Evolutionary conservation across 139 green algal species (phyloP), one percentile per base, ranked within the genome.

Genomic region (Asterochloris erici): DNA sequence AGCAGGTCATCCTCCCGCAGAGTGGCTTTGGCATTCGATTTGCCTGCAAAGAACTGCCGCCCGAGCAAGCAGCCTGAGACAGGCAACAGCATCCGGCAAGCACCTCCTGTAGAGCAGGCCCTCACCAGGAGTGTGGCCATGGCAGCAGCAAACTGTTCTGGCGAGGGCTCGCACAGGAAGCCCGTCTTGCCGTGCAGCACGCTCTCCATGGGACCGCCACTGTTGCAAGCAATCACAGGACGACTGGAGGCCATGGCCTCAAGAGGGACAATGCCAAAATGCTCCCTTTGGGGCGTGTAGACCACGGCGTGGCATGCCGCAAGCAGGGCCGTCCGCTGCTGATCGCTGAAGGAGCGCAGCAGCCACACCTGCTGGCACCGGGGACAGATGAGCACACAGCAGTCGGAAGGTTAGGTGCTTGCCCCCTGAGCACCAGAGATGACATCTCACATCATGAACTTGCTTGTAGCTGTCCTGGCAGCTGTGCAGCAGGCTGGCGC

Each of bases 251-350:
- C 95, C 97, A 98, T 98, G 23, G 96, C 96, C 84, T 99, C 97
- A 62, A 99, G 81, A 11, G 97, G 97, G 73, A 99, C 97, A 79
- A 99, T 99, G 68, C 97, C 97, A 90, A 99, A 99, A 91, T 99
- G 97, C 88, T 99, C 97, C 73, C 95, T 82, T 82, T 93, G 79
- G 0, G 94, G 95, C 0, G 97, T 99, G 91, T 98, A 99, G 28
- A 98, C 62, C 60, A 98, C 92, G 24, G 87, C 91, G 24, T 78
- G 63, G 78, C 84, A 92, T 0, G 87, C 84, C 0, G 87, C 84
- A 66, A 99, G 86, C 84, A 99, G 89, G 26, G 84, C 61, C 64
- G 73, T 70, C 21, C 92, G 90, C 83, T 97, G 90, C 15, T 13
- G 78, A 83, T 96, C 89, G 6, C 88, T 96, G 84, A 99, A 97